A percentile compares a stretch with the other conserved stretches of the same genome.
Evolutionary conservation across 75 land plant genomes (phyloP).

Genomic region (Picea sitchensis): DNA sequence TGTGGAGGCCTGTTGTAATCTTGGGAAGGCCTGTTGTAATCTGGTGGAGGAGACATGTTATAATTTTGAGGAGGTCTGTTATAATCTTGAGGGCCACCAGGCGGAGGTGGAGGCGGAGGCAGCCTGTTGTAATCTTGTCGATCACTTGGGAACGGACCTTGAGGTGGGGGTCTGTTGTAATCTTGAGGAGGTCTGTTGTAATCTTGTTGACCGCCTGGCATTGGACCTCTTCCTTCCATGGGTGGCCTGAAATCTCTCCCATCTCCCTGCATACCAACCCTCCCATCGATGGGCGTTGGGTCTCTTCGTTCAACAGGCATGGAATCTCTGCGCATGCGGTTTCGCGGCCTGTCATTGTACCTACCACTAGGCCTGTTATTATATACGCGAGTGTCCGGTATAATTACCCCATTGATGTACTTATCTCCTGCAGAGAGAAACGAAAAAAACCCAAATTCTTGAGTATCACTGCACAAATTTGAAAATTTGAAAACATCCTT

Average conservation of each 20-base stretch:
- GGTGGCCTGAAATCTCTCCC: conserved; percentile 6
- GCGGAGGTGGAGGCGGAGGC: neutral
- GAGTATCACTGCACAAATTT: neutral
- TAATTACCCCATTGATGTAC: conserved; percentile 12
- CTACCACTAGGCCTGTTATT: conserved; percentile 11
- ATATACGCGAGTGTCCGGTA: conserved; percentile 11
- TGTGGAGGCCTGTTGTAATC: neutral
- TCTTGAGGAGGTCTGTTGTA: neutral
- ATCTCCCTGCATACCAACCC: neutral
- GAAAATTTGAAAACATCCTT: too few relatives aligned
- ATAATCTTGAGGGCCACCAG: neutral
- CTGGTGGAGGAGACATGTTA: neutral
- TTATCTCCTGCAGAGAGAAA: conserved; percentile 5
- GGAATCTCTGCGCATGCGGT: conserved; percentile 1
- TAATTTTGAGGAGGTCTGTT: neutral
- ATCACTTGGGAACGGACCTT: neutral
- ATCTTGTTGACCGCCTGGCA: neutral
- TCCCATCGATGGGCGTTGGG: neutral
- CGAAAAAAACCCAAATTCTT: neutral
- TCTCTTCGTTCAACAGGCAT: conserved; percentile 10
- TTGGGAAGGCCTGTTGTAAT: neutral
- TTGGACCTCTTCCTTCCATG: conserved; percentile 3
- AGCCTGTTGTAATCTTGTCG: neutral
- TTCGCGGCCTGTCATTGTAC: conserved; percentile 7
- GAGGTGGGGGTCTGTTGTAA: neutral